A percentile compares a stretch with the other conserved stretches of the same genome.
Conservation (phyloP, 2,329 filamentous ascomycete species). For the Fusarium veterinarium region DNA sequence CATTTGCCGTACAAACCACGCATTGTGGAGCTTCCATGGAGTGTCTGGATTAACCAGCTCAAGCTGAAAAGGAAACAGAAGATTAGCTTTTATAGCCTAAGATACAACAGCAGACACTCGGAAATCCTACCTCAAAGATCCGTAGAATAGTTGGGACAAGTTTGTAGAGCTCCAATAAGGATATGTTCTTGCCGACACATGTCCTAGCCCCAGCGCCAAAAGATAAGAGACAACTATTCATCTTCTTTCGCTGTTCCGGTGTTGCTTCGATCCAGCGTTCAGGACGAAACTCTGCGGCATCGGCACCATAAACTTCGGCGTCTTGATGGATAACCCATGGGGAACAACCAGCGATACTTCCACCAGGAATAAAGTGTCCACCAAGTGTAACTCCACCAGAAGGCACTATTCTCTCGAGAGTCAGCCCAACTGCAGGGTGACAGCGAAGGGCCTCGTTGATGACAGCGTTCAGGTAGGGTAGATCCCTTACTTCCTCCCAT, state of each 20-base stretch:
- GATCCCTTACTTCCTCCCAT: conserved; percentile 74
- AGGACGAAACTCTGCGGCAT: conserved; percentile 73
- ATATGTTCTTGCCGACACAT: conserved; percentile 75
- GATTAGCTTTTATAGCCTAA: neutral
- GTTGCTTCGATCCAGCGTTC: conserved; percentile 72
- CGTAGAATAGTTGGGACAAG: conserved; percentile 56
- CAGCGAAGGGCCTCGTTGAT: conserved; percentile 81
- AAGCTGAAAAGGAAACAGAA: conserved; percentile 52
- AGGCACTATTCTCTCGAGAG: conserved; percentile 78
- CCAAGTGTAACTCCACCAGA: conserved; percentile 69
- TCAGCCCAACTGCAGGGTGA: conserved; percentile 77
- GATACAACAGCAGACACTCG: neutral
- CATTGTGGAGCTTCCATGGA: conserved; percentile 68
- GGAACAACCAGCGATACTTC: conserved; percentile 78
- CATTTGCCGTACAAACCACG: conserved; percentile 70
- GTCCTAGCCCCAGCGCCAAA: conserved; percentile 77
- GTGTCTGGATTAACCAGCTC: conserved; percentile 61
- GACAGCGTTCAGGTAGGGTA: conserved; percentile 81
- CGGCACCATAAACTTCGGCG: conserved; percentile 73
- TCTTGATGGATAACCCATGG: conserved; percentile 79
- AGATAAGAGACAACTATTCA: conserved; percentile 52
- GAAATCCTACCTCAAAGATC: conserved; percentile 19
- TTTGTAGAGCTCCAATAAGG: conserved; percentile 71
- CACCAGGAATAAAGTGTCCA: conserved; percentile 70
- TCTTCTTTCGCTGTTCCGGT: conserved; percentile 51